phyloP scores from a whole-genome alignment of 2,329 filamentous ascomycete genomes.

The Grosmannia serpens region DNA sequence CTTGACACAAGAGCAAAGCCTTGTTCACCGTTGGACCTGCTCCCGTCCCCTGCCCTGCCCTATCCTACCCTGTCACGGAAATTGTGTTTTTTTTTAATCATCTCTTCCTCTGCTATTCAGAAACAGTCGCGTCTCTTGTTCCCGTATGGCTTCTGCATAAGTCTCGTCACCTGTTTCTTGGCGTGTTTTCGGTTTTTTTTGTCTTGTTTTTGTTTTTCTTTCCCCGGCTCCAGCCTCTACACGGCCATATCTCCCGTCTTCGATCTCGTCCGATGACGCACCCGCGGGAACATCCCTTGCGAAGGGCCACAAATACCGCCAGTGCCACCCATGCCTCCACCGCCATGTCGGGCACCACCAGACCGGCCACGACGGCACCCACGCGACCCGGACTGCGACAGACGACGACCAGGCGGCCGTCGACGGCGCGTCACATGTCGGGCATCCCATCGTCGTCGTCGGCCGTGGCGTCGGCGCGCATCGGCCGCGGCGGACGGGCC shows the following conservation, averaged over 20 bases:
- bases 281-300: slow-evolving; percentile 13
- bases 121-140: no score
- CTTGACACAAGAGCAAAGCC: no score
- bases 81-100: no score
- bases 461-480: slow-evolving; percentile 10
- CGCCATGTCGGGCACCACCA: neutral
- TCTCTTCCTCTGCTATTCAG: no score
- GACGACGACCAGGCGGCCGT: slow-evolving; percentile 13
- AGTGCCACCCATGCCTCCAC: slow-evolving; percentile 10
- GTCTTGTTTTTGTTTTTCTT: neutral
- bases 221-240: no score
- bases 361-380: slow-evolving; percentile 4
- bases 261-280: no score
- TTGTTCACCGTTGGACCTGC: no score
- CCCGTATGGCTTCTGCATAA: no score
- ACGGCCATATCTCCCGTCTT: no score
- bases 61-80: no score
- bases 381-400: slow-evolving; percentile 18
- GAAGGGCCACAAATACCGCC: slow-evolving; percentile 16
- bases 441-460: slow-evolving; percentile 5
- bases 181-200: neutral
- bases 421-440: slow-evolving; percentile 12
- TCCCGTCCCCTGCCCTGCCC: no score
- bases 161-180: neutral
- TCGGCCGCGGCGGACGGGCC: slow-evolving; percentile 29